These are phyloP conservation scores for Triticum urartu DNA, from an alignment of 176 grass and related monocot species.

Conservation along the genomic window DNA sequence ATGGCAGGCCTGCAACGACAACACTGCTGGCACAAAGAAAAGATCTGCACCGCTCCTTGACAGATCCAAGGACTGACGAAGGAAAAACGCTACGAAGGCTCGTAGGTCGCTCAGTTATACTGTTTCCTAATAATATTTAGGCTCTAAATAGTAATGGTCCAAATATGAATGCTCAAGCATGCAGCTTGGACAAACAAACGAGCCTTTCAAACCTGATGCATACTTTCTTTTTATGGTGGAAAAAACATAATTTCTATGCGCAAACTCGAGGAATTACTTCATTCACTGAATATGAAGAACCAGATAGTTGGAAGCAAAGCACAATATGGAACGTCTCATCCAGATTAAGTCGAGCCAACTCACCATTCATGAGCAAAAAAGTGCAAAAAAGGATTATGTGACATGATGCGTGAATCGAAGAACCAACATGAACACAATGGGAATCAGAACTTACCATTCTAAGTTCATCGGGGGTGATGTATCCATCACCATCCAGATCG, in stretches of 20 bases:
- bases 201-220: not conserved
- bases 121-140: not conserved
- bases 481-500: conserved; percentile 93
- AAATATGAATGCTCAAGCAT: conserved; percentile 14
- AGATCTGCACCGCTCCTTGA: too few relatives aligned
- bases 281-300: conserved; percentile 4
- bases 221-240: not conserved
- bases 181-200: not conserved
- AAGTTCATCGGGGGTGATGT: conserved; percentile 96
- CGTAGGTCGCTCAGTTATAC: too few relatives aligned
- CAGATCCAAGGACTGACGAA: too few relatives aligned
- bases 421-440: conserved; percentile 17
- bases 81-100: too few relatives aligned
- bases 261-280: not conserved
- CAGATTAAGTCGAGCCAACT: conserved; percentile 4
- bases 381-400: conserved; percentile 2
- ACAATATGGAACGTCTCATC: not conserved
- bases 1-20: too few relatives aligned
- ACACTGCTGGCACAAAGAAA: too few relatives aligned
- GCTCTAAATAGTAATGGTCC: not conserved
- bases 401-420: not conserved
- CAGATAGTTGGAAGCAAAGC: not conserved
- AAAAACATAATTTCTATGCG: not conserved
- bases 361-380: not conserved
- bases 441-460: conserved; percentile 72